Percentiles rank a stretch among this genome's conserved stretches.
These are phyloP conservation scores for Tinospora cordifolia DNA, from an alignment of 164 flowering plant species.

Conservation along the genomic window DNA sequence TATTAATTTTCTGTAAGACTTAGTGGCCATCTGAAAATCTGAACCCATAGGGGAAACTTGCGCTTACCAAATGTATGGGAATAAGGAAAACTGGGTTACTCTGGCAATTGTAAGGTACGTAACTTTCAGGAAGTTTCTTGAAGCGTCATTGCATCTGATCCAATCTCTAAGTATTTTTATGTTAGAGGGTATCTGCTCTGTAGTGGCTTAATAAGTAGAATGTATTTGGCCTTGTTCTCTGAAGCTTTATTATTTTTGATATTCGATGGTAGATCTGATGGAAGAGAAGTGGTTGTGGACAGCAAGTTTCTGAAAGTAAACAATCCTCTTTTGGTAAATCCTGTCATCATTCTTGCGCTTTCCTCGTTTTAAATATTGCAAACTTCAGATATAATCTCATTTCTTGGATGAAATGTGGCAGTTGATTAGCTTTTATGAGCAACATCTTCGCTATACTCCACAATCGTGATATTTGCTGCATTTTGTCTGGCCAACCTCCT, in stretches of 20 bases:
- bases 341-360: not conserved
- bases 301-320: conserved; percentile 61
- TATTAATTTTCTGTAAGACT: not conserved
- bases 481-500: not conserved
- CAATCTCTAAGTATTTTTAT: not conserved
- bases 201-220: not conserved
- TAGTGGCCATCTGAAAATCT: not conserved
- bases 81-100: not conserved
- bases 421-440: conserved; percentile 81
- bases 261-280: conserved; percentile 56
- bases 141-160: not conserved
- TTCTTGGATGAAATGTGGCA: conserved; percentile 23
- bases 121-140: not conserved
- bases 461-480: conserved; percentile 17
- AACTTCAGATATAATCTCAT: not conserved
- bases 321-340: conserved; percentile 62
- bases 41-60: too few relatives aligned
- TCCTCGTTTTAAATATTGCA: not conserved
- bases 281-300: conserved; percentile 66
- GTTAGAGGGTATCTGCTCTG: not conserved
- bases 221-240: not conserved
- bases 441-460: conserved; percentile 62
- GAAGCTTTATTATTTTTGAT: conserved; percentile 2
- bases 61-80: not conserved
- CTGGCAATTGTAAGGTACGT: not conserved